Evolutionary conservation across 2,329 filamentous ascomycete genomes (phyloP).

Genomic region (Pseudohalonectria lignicola): DNA sequence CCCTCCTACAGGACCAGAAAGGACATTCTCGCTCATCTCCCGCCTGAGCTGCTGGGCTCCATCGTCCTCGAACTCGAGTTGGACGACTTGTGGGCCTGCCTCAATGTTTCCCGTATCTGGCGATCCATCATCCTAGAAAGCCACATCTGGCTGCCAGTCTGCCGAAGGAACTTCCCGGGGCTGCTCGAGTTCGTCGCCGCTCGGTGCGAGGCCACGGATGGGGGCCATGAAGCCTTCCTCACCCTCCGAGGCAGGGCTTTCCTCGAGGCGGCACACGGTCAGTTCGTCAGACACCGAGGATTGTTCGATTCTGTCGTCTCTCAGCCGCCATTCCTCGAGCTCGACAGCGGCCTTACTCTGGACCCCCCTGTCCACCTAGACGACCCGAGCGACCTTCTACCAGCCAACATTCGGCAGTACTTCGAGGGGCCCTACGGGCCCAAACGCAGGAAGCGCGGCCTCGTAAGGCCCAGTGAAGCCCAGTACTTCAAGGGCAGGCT

Average conservation of each 20-base stretch:
- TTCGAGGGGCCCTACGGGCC: no score
- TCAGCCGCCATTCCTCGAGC: neutral
- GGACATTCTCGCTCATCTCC: conserved; percentile 8
- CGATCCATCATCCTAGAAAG: conserved; percentile 3
- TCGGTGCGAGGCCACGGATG: neutral
- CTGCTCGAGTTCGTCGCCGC: conserved; percentile 3
- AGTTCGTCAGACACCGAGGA: neutral
- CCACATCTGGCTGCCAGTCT: conserved; percentile 1
- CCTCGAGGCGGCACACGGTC: neutral
- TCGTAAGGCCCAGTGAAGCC: neutral
- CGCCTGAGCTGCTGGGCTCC: conserved; percentile 9
- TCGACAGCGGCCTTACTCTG: neutral
- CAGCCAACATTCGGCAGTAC: no score
- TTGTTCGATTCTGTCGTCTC: neutral
- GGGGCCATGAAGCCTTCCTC: neutral
- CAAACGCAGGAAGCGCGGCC: neutral
- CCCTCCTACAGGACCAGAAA: conserved; percentile 1
- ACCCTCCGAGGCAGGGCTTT: neutral
- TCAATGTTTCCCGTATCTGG: conserved; percentile 10
- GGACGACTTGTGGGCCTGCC: conserved; percentile 7
- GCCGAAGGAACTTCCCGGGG: conserved; percentile 6
- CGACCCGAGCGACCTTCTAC: no score
- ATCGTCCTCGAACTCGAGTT: conserved; percentile 6
- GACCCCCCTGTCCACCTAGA: no score
- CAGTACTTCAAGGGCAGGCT: neutral